Conservation (phyloP, 345 rosid species). For the Eucalyptus caleyi region DNA sequence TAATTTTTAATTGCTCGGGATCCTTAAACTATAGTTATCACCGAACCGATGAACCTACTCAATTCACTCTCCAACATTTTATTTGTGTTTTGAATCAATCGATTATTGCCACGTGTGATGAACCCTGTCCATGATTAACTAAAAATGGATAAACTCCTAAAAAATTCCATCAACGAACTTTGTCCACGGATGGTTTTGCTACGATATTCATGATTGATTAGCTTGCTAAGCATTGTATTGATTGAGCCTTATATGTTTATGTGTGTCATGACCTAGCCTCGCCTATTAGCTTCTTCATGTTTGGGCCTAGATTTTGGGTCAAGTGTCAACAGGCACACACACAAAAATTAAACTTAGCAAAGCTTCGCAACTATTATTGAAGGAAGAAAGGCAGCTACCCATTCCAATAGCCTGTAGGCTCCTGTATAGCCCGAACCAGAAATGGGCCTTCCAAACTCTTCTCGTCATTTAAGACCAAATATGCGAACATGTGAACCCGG, state of each 20-base stretch:
- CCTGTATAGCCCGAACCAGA: background rate
- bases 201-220: background rate
- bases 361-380: background rate
- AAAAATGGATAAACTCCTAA: background rate
- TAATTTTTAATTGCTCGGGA: background rate
- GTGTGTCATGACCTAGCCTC: background rate
- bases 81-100: background rate
- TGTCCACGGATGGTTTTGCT: background rate
- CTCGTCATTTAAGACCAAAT: background rate
- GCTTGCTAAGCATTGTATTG: background rate
- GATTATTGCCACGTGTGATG: accelerated
- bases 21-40: background rate
- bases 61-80: background rate
- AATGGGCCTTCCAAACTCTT: background rate
- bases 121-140: background rate
- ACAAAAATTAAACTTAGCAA: background rate
- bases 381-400: background rate
- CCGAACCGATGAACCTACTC: background rate
- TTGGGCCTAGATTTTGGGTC: background rate
- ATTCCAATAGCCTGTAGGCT: background rate
- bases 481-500: background rate
- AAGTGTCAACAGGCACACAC: background rate
- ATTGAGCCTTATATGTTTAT: background rate
- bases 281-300: background rate
- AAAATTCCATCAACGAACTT: background rate